Conservation (phyloP, 2,329 filamentous ascomycete species). For the Apiospora kogelbergensis region DNA sequence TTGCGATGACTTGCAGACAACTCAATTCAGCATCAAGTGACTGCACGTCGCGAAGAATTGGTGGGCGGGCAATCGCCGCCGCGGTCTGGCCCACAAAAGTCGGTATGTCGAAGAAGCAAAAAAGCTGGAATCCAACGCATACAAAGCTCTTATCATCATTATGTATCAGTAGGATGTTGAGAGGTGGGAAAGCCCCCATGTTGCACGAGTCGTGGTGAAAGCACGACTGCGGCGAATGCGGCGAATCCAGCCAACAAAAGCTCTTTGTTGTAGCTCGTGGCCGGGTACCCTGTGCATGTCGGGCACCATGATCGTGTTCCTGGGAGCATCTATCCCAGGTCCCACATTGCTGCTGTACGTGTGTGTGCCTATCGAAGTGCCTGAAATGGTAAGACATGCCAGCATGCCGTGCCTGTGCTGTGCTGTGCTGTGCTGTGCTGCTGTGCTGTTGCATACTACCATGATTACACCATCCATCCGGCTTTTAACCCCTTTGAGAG, state of each 20-base stretch:
- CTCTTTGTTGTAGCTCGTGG: not conserved
- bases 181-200: not conserved
- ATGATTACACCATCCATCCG: not conserved
- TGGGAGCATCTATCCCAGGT: not conserved
- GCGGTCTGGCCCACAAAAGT: not conserved
- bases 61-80: not conserved
- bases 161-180: too few relatives aligned
- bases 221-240: not conserved
- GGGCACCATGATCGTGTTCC: not conserved
- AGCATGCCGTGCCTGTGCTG: too few relatives aligned
- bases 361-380: not conserved
- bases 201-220: not conserved
- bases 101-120: not conserved
- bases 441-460: not conserved
- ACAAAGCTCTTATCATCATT: not conserved
- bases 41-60: not conserved
- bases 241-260: not conserved
- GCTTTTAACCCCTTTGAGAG: not conserved
- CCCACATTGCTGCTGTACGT: not conserved
- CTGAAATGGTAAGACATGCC: not conserved
- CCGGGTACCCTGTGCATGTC: not conserved
- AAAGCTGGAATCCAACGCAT: not conserved
- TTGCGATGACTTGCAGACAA: not conserved
- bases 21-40: not conserved
- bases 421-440: too few relatives aligned